phyloP scores from a whole-genome alignment of 2,329 filamentous ascomycete species.

The Fusarium austroafricanum region DNA sequence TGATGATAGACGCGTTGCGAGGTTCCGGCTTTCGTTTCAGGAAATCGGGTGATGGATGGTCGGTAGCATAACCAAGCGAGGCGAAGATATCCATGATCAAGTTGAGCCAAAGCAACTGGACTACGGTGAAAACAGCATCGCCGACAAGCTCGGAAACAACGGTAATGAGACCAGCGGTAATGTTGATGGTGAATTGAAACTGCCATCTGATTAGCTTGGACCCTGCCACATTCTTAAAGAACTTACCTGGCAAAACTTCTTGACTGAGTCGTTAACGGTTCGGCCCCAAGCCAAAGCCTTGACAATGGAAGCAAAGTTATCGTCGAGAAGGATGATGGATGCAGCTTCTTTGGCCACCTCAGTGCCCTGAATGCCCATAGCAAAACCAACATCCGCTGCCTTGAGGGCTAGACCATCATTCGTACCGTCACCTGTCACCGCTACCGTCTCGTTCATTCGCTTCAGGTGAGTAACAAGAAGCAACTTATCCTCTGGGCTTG shows the following conservation, averaged over 20 bases:
- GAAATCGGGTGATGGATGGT: constrained; percentile 68
- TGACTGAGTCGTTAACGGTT: constrained; percentile 74
- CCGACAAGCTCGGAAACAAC: constrained; percentile 72
- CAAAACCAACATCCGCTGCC: constrained; percentile 74
- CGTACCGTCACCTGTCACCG: constrained; percentile 74
- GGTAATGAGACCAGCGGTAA: constrained; percentile 73
- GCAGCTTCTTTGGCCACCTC: constrained; percentile 76
- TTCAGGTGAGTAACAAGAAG: constrained; percentile 68
- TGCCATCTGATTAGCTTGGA: constrained; percentile 35
- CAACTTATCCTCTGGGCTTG: constrained; percentile 69
- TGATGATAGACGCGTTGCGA: constrained; percentile 80
- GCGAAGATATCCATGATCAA: constrained; percentile 78
- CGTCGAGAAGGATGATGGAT: constrained; percentile 75
- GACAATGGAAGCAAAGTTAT: constrained; percentile 74
- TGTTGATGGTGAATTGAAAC: constrained; percentile 78
- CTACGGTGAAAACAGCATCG: constrained; percentile 70
- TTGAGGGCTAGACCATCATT: constrained; percentile 75
- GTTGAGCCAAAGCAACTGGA: constrained; percentile 77
- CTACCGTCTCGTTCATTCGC: constrained; percentile 66
- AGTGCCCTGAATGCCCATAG: constrained; percentile 75
- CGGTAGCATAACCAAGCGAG: constrained; percentile 72
- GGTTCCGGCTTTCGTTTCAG: constrained; percentile 64
- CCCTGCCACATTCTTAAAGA: background rate
- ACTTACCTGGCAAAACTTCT: constrained; percentile 72
- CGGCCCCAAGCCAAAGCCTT: constrained; percentile 77